Conservation (phyloP, 1,139 yeast species). For the Candida sp. region DNA sequence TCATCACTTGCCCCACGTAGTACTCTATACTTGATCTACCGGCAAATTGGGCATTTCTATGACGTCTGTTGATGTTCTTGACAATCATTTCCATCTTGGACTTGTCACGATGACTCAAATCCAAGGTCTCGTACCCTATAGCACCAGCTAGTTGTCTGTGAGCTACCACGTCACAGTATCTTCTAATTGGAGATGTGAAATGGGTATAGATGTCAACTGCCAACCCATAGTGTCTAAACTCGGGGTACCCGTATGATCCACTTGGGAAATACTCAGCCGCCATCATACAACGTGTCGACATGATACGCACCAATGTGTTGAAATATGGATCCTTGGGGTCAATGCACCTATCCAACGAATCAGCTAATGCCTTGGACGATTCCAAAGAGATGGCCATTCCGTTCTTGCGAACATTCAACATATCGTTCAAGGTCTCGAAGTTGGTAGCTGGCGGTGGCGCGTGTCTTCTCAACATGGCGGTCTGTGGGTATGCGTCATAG, state of each 20-base stretch:
- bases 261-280: conserved; percentile 98
- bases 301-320: conserved; percentile 91
- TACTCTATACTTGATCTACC: conserved; percentile 98
- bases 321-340: conserved; percentile 88
- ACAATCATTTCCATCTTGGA: conserved; percentile 89
- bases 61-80: conserved; percentile 89
- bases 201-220: conserved; percentile 98
- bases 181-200: conserved; percentile 97
- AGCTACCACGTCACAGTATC: conserved; percentile 97
- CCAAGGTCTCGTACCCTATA: conserved; percentile 88
- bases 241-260: conserved; percentile 93
- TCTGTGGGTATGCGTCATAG: conserved; percentile 93
- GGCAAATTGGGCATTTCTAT: conserved; percentile 98
- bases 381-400: conserved; percentile 81
- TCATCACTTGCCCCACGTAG: conserved; percentile 97
- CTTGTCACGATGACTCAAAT: conserved; percentile 85
- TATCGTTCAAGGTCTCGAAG: conserved; percentile 88
- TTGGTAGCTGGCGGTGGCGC: conserved; percentile 96
- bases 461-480: conserved; percentile 98
- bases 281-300: conserved; percentile 99
- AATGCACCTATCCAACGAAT: conserved; percentile 85
- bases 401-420: conserved; percentile 79
- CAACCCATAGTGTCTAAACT: conserved; percentile 94
- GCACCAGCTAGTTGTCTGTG: conserved; percentile 99
- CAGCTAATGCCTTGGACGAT: conserved; percentile 91